Evolutionary conservation across 1,284 basidiomycete genomes (phyloP).

Genomic region (Cyathus olla): DNA sequence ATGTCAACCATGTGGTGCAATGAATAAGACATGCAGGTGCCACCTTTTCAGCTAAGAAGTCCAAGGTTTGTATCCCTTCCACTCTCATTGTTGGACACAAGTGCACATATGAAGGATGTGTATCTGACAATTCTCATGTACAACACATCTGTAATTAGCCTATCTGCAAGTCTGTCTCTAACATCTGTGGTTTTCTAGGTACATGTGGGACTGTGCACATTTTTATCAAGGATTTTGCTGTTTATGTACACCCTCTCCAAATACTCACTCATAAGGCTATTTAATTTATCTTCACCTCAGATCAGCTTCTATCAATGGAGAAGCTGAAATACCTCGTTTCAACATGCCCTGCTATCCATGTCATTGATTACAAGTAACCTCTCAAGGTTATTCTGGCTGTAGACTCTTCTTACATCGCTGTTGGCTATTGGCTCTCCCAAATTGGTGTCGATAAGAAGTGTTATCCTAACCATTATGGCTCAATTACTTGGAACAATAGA

Average conservation of each 20-base stretch:
- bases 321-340: slow-evolving; percentile 35
- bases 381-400: too few species aligned
- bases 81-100: slow-evolving; percentile 22
- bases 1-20: too few species aligned
- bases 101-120: slow-evolving; percentile 23
- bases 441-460: slow-evolving; percentile 9
- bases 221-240: too few species aligned
- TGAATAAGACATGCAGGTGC: slow-evolving; percentile 15
- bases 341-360: slow-evolving; percentile 31
- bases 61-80: slow-evolving; percentile 19
- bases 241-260: slow-evolving; percentile 23
- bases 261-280: slow-evolving; percentile 22
- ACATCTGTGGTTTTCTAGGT: too few species aligned
- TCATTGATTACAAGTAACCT: slow-evolving; percentile 36
- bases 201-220: too few species aligned
- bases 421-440: slow-evolving; percentile 35
- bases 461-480: slow-evolving; percentile 40
- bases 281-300: slow-evolving; percentile 33
- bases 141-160: too few species aligned
- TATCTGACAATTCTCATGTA: too few species aligned
- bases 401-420: slow-evolving; percentile 44
- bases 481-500: slow-evolving; percentile 44
- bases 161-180: too few species aligned
- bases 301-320: slow-evolving; percentile 32
- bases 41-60: slow-evolving; percentile 30